Conservation (phyloP, 2,329 filamentous ascomycete species). For the Fusarium sp. region DNA sequence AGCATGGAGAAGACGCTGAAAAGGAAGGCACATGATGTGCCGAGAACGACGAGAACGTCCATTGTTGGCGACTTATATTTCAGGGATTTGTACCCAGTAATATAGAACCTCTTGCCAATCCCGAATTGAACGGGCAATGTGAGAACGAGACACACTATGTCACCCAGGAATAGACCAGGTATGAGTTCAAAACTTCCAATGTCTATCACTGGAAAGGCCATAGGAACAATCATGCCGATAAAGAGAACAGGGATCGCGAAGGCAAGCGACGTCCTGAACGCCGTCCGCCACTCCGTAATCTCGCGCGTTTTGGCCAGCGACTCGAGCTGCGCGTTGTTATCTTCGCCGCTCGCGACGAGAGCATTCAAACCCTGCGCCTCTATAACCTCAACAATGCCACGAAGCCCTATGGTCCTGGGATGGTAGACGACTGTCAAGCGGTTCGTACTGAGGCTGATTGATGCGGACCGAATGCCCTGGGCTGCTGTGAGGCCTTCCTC, state of each 20-base stretch:
- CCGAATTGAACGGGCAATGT: constrained; percentile 97
- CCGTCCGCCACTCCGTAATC: constrained; percentile 88
- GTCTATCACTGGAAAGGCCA: constrained; percentile 79
- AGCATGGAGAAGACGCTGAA: constrained; percentile 90
- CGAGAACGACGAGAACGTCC: constrained; percentile 94
- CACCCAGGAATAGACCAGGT: constrained; percentile 85
- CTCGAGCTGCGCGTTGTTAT: constrained; percentile 96
- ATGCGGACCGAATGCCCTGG: constrained; percentile 77
- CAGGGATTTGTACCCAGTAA: constrained; percentile 88
- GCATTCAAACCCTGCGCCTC: constrained; percentile 89
- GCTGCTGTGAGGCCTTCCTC: constrained; percentile 72
- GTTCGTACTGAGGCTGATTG: constrained; percentile 74
- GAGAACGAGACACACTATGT: constrained; percentile 81
- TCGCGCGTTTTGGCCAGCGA: constrained; percentile 96
- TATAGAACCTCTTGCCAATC: constrained; percentile 92
- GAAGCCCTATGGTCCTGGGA: constrained; percentile 76
- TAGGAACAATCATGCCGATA: constrained; percentile 92
- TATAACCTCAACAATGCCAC: constrained; percentile 81
- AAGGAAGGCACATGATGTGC: constrained; percentile 96
- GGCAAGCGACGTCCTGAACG: constrained; percentile 77
- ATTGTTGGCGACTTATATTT: constrained; percentile 93
- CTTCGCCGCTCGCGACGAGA: constrained; percentile 86
- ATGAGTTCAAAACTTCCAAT: constrained; percentile 74
- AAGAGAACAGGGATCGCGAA: constrained; percentile 93
- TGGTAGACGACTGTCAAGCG: constrained; percentile 78